phyloP scores from a whole-genome alignment of 495 filamentous ascomycete species.

The Xylaria longipes region DNA sequence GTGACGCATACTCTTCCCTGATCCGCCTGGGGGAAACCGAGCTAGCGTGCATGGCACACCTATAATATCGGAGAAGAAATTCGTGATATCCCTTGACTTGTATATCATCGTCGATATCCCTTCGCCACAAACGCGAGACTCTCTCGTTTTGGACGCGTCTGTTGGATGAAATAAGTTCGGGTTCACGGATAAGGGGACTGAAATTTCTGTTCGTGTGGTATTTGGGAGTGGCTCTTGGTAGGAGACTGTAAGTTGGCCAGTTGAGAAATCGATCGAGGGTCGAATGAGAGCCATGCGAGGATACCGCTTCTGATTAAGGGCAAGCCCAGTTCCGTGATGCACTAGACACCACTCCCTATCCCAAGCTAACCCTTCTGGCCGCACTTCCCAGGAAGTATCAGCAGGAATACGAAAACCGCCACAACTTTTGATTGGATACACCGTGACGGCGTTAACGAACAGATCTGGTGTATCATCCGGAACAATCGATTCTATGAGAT shows the following conservation, averaged over 20 bases:
- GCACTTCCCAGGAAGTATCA: slow-evolving; percentile 72
- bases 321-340: slow-evolving; percentile 78
- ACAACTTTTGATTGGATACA: slow-evolving; percentile 92
- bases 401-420: slow-evolving; percentile 74
- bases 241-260: slow-evolving; percentile 53
- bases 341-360: slow-evolving; percentile 94
- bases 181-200: slow-evolving; percentile 68
- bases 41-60: slow-evolving; percentile 81
- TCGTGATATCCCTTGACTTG: slow-evolving; percentile 63
- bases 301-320: slow-evolving; percentile 81
- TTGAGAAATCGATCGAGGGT: slow-evolving; percentile 69
- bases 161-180: slow-evolving; percentile 55
- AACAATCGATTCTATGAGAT: neutral
- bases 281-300: slow-evolving; percentile 82
- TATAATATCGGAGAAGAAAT: slow-evolving; percentile 75
- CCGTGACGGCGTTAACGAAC: slow-evolving; percentile 64
- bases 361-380: slow-evolving; percentile 81
- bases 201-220: slow-evolving; percentile 50
- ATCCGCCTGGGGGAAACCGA: slow-evolving; percentile 71
- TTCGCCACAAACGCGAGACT: slow-evolving; percentile 81
- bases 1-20: slow-evolving; percentile 63
- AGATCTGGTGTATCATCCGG: slow-evolving; percentile 33
- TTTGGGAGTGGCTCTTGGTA: slow-evolving; percentile 44
- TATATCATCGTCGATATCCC: slow-evolving; percentile 72
- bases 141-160: slow-evolving; percentile 37